Base-by-base conservation (phyloP, 805 yeast species). In the Candida fluviatilis region DNA sequence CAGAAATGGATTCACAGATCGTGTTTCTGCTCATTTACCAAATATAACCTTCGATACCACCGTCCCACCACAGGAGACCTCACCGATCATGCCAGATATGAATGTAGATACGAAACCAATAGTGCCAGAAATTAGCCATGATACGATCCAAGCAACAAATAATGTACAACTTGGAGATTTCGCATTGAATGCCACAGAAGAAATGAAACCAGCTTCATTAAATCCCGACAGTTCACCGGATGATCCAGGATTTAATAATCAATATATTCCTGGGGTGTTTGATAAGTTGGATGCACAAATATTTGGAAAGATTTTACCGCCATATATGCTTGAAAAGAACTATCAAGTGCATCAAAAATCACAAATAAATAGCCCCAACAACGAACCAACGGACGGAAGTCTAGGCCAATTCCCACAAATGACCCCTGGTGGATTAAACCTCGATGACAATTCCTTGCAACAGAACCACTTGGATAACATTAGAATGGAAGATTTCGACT, bases 221-320 rank as follows among this genome's bases (percentile, higher is more conserved):
- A 62, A 64, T 31, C 34, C 17, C n/a, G 28, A 33, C 11, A 33
- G 24, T 21, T 33, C 35, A 21, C 28, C 27, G 4, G 16, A 31
- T 26, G 39, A 36, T 18, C 34, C 41, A 12, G 21, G 31, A 4
- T 41, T 46, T 12, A 49, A 33, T 14, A 21, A 57, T 29, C 60
- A 64, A 37, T 84, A 85, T 50, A 71, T 84, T 43, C 87, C 93
- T 1, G 93, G 95, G 4, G 82, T 85, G 31, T 83, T 88, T 70
- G 95, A 88, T 56, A 84, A 82, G 47, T 60, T 88, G 34, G 96
- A 88, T 55, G 78, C 86, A 52, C 90, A 86, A 52, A 72, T 88
- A 14, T 88, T 88, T 66, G 96, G 96, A 1, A 65, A 85, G 28
- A 81, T 84, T 46, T 55, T 86, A 35, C 95, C 95, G 2, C 93